Evolutionary conservation across 176 grass and related monocot genomes (phyloP).

Genomic region (Ananas comosus): DNA sequence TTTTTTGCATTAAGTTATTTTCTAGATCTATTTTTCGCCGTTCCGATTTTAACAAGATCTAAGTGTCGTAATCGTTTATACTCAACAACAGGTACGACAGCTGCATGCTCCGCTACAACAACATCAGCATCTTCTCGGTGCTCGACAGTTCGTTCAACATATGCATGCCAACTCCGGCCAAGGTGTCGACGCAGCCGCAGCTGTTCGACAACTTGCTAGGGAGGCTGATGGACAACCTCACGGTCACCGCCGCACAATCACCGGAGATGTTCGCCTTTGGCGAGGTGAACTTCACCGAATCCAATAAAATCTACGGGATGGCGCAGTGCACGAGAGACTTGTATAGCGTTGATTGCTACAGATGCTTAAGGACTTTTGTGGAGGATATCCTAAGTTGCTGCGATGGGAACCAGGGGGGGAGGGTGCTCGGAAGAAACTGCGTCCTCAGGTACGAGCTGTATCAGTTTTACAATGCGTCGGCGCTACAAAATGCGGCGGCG

Average conservation of each 20-base stretch:
- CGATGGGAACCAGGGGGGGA: neutral
- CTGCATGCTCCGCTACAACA: constrained; percentile 35
- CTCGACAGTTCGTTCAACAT: rapidly evolving
- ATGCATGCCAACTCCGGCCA: rapidly evolving
- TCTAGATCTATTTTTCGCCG: no score
- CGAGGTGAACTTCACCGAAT: constrained; percentile 9
- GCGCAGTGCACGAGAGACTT: constrained; percentile 18
- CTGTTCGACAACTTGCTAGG: constrained; percentile 3
- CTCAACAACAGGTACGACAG: constrained; percentile 8
- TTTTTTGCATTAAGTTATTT: no score
- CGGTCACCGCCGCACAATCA: neutral
- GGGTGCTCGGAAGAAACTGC: constrained; percentile 17
- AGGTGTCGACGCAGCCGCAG: constrained; percentile 8
- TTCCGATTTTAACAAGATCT: no score
- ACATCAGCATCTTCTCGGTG: constrained; percentile 30
- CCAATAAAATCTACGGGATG: neutral
- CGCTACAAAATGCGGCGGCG: neutral
- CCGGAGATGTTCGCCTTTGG: neutral
- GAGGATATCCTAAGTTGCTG: neutral
- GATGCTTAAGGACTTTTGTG: neutral
- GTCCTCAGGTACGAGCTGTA: constrained; percentile 9
- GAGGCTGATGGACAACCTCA: neutral
- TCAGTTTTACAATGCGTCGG: neutral
- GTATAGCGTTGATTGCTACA: neutral
- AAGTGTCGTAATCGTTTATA: no score